Base-by-base conservation (phyloP, 2,329 filamentous ascomycete genomes). In the Diaporthe sp. region DNA sequence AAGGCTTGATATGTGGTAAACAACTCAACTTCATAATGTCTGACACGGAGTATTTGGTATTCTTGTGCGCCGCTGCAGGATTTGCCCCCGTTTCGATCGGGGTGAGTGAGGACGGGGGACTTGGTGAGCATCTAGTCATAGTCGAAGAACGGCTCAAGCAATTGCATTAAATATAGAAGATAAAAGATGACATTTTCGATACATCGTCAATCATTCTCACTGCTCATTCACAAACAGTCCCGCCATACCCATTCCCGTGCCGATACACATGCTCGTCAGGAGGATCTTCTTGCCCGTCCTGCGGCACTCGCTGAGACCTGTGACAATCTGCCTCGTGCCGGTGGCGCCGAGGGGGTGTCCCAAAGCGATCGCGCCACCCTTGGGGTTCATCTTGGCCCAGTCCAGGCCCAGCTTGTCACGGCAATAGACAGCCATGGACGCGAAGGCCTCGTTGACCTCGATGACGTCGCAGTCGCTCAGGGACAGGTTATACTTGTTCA, bases 361-460 rank as follows among this genome's bases (percentile, higher is more conserved):
- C 0, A 97, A 88, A 4, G 94, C 94, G 82, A 97, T 96, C 78
- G 94, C 94, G 78, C 94, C 94, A 79, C 94, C 94, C 76, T 94
- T 89, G 37, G 93, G 90, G 86, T 97, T 97, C 89, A 97, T 90
- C 91, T 95, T 96, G 81, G 89, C 85, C 85, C 90, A 90, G 82
- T 94, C 92, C 70, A 96, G 87, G 78, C 91, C 91, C 70, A 97
- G 89, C 79, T 87, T 91, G 81, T 95, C 89, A 73, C 94, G 87
- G 86, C 95, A 98, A 90, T 98, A 98, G 42, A 98, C 96, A 1
- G 95, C 96, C 97, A 98, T 98, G 71, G 94, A 97, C 31, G 96
- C 96, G 82, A 99, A 99, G 1, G 97, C 97, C 90, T 99, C 97
- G 88, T 99, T 99, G 82, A 99, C 86, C 90, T 98, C 97, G 80